Conservation (phyloP, 805 yeast species). For the Metschnikowia santaceciliae region DNA sequence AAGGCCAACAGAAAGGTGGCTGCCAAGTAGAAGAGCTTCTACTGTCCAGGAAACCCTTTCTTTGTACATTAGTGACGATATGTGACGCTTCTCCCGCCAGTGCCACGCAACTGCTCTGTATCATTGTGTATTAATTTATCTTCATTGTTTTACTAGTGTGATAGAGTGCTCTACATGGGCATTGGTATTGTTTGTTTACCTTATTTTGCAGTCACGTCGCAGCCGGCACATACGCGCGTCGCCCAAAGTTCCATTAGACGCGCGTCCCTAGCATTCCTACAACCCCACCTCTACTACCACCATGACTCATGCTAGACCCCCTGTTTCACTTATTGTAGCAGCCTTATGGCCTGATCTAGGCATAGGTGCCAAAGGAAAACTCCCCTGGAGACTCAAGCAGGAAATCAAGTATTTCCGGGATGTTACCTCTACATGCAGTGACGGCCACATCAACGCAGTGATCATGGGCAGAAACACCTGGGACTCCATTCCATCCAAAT, state of each 20-base stretch:
- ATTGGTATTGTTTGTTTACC: background rate
- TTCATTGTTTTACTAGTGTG: background rate
- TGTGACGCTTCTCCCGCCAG: background rate
- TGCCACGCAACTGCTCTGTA: background rate
- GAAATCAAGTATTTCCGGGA: conserved; percentile 84
- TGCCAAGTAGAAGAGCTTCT: background rate
- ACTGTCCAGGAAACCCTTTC: conserved; percentile 3
- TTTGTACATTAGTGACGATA: conserved; percentile 13
- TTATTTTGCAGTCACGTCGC: conserved; percentile 2
- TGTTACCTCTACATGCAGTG: conserved; percentile 51
- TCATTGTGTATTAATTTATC: conserved; percentile 2
- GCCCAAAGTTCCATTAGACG: background rate
- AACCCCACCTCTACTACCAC: background rate
- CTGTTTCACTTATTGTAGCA: conserved; percentile 66
- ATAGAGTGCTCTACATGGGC: too few relatives aligned
- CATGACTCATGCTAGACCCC: conserved; percentile 15
- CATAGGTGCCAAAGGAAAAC: conserved; percentile 73
- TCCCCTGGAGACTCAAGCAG: conserved; percentile 83
- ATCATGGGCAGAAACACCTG: conserved; percentile 96
- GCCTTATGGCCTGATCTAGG: conserved; percentile 78
- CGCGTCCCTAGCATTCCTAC: background rate
- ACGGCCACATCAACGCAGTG: conserved; percentile 60
- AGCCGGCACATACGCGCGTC: conserved; percentile 5
- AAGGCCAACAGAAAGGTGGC: conserved; percentile 2
- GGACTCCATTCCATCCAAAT: conserved; percentile 84